Base-by-base conservation (phyloP, 208 protist species). In the Trypanosoma cruzi region DNA sequence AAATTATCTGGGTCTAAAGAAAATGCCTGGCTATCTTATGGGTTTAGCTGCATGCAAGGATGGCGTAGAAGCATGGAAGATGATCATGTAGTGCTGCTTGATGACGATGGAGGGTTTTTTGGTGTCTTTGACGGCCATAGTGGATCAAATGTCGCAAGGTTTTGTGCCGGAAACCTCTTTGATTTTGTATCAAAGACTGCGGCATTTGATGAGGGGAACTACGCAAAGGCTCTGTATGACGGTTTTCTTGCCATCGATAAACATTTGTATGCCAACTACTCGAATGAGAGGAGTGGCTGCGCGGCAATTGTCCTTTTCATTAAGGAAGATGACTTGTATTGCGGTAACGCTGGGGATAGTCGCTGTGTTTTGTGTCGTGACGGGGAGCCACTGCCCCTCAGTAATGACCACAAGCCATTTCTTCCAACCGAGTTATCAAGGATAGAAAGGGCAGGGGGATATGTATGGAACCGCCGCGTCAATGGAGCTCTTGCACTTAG, bases 401-500 rank as follows among this genome's bases (percentile, higher is more conserved):
- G 92, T 40, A 64, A 67, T 8, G 96, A 98, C 63, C 96, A 98
- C 79, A 98, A 97, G 62, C 94, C 96, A 1, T 81, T 73, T 48
- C 53, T 83, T 34, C 67, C 81, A 22, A 46, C 44, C 11, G 94
- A 98, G 72, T 73, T 87, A 60, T 75, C 58, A 31, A 88, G 96
- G 31, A 97, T 98, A 73, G 60, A 93, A 14, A 78, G 81, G 26
- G 86, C 90, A 32, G 96, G 94, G 14, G 93, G 90, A n/a, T 81
- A 81, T 18, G 83, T 97, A 20, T 81, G 90, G 49, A 87, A 87
- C 44, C 92, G 92, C 6, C 86, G 97, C 58, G 89, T 98, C 2
- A 97, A 98, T 71, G 96, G 96, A 49, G 88, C 82, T 6, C 73
- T 99, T 10, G 95, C 95, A 14, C 82, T 99, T n/a, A 97, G 90